phyloP scores from a whole-genome alignment of 2,329 filamentous ascomycete species.

The Penicillium brasilianum region DNA sequence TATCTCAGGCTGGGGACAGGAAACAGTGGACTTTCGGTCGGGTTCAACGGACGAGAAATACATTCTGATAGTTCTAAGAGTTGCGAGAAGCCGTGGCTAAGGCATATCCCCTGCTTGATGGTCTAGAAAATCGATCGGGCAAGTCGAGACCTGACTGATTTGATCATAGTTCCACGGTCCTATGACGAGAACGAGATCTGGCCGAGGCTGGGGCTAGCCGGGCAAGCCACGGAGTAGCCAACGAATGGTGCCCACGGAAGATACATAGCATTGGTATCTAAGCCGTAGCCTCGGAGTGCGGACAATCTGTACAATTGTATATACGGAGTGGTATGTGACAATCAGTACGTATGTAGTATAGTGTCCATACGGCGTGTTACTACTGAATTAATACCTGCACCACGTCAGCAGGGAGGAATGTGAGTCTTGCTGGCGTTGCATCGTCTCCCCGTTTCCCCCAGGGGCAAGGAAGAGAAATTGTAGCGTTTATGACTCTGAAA shows the following conservation, averaged over 20 bases:
- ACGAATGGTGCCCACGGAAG: neutral
- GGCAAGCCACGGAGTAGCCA: neutral
- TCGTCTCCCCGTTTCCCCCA: neutral
- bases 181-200: neutral
- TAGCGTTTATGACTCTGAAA: neutral
- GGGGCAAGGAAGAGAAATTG: slow-evolving; percentile 1
- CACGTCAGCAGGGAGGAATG: slow-evolving; percentile 15
- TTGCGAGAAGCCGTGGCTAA: neutral
- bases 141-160: neutral
- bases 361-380: slow-evolving; percentile 1
- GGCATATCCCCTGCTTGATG: neutral
- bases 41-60: neutral
- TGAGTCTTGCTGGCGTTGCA: neutral
- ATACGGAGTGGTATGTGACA: neutral
- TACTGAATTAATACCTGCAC: slow-evolving; percentile 6
- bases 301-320: neutral
- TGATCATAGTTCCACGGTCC: neutral
- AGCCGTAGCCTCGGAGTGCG: neutral
- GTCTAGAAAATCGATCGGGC: neutral
- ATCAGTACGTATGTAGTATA: neutral
- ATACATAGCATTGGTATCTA: neutral
- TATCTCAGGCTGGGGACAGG: neutral
- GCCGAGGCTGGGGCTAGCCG: neutral
- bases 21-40: no score
- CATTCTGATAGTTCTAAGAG: neutral